These are phyloP conservation scores for Bremia lactucae DNA, from an alignment of 352 stramenopile genomes.

Conservation along the genomic window DNA sequence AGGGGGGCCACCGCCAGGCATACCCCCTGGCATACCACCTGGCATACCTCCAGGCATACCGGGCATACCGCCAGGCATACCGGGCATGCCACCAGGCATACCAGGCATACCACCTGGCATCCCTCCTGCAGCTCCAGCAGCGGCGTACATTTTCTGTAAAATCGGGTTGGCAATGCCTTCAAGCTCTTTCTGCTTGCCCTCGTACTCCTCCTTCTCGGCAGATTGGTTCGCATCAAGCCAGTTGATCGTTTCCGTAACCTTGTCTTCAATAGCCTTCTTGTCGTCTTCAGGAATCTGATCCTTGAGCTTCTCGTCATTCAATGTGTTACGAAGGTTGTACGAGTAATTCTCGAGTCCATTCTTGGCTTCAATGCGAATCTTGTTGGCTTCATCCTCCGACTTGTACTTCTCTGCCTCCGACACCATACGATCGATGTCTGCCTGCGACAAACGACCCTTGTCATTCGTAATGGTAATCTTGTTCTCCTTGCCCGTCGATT, in stretches of 20 bases:
- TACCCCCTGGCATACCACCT: too few species aligned
- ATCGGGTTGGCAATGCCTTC: constrained; percentile 98
- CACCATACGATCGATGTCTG: constrained; percentile 66
- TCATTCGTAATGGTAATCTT: constrained; percentile 71
- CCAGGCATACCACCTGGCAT: too few species aligned
- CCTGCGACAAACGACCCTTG: constrained; percentile 47
- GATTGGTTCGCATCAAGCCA: constrained; percentile 99
- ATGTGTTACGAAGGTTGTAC: constrained; percentile 92
- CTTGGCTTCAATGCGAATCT: constrained; percentile 92
- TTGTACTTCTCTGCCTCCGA: constrained; percentile 62
- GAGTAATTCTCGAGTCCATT: constrained; percentile 97
- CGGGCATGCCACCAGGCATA: too few species aligned
- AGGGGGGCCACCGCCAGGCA: too few species aligned
- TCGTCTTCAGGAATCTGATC: constrained; percentile 95
- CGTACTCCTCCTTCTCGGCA: constrained; percentile 96
- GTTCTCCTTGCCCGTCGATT: constrained; percentile 57
- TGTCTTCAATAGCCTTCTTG: constrained; percentile 81
- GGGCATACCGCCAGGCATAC: too few species aligned
- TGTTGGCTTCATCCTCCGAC: constrained; percentile 86
- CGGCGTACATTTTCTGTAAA: constrained; percentile 98
- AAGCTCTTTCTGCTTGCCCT: constrained; percentile 98
- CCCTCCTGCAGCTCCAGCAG: too few species aligned
- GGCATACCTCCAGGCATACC: too few species aligned
- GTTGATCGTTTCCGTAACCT: constrained; percentile 96
- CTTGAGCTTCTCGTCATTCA: constrained; percentile 90